phyloP scores from a whole-genome alignment of 371 early-diverging fungal genomes.

The Umbelopsis sp. region DNA sequence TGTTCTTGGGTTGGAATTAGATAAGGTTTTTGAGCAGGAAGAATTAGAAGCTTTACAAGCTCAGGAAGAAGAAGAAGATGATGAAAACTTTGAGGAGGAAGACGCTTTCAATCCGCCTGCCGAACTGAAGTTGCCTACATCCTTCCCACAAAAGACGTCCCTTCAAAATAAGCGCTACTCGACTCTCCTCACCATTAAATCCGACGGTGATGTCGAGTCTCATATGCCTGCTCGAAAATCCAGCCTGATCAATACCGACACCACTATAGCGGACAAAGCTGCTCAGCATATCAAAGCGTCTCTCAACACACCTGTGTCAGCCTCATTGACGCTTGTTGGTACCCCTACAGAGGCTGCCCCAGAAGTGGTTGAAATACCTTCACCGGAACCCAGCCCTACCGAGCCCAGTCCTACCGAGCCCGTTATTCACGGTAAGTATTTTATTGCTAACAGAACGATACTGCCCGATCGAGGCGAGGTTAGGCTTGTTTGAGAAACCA shows the following conservation, averaged over 20 bases:
- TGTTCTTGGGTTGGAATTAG: slow-evolving; percentile 52
- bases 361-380: neutral
- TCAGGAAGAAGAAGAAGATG: neutral
- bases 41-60: slow-evolving; percentile 43
- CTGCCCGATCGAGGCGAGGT: no score
- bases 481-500: no score
- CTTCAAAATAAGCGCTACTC: slow-evolving; percentile 5
- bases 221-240: slow-evolving; percentile 12
- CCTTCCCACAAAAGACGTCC: slow-evolving; percentile 1
- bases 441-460: no score
- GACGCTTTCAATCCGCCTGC: slow-evolving; percentile 10
- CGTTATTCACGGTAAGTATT: neutral
- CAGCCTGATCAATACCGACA: neutral
- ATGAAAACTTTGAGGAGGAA: slow-evolving; percentile 18
- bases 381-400: neutral
- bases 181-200: neutral
- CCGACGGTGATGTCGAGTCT: neutral
- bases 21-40: slow-evolving; percentile 52
- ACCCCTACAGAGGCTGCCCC: neutral
- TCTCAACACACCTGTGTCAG: no score
- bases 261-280: neutral
- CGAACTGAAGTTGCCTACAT: neutral
- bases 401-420: neutral
- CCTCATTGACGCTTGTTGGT: no score
- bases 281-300: neutral